Conservation (phyloP, 768 basidiomycete genomes). For the Leccinum longicurvipes region DNA sequence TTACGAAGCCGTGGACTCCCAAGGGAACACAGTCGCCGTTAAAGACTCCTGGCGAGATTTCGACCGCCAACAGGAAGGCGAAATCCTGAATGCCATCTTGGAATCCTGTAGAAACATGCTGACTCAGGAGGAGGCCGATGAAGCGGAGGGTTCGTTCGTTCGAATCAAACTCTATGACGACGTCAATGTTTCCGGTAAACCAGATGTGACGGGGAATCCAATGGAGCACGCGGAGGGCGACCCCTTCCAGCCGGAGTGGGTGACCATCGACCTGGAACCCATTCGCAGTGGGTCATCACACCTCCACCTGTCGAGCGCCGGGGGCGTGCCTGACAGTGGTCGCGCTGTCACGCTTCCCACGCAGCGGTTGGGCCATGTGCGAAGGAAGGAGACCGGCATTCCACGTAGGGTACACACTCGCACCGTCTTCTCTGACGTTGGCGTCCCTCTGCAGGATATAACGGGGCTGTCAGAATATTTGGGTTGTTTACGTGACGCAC, state of each 20-base stretch:
- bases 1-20: neutral
- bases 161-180: neutral
- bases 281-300: too few species aligned
- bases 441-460: neutral
- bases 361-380: neutral
- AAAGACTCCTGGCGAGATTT: conserved; percentile 10
- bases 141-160: neutral
- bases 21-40: neutral
- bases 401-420: neutral
- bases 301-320: neutral
- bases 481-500: neutral
- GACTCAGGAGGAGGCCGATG: neutral
- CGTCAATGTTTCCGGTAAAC: neutral
- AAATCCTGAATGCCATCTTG: neutral
- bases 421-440: neutral
- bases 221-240: too few species aligned
- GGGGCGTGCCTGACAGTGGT: neutral
- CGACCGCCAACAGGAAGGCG: neutral
- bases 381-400: neutral
- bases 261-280: too few species aligned
- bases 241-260: too few species aligned
- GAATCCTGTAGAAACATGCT: neutral
- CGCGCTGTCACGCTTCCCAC: neutral
- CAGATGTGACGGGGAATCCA: neutral
- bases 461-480: neutral